Evolutionary conservation across 2,329 filamentous ascomycete genomes (phyloP), one percentile per base, ranked within the genome.

Genomic region (Westerdykella sp.): DNA sequence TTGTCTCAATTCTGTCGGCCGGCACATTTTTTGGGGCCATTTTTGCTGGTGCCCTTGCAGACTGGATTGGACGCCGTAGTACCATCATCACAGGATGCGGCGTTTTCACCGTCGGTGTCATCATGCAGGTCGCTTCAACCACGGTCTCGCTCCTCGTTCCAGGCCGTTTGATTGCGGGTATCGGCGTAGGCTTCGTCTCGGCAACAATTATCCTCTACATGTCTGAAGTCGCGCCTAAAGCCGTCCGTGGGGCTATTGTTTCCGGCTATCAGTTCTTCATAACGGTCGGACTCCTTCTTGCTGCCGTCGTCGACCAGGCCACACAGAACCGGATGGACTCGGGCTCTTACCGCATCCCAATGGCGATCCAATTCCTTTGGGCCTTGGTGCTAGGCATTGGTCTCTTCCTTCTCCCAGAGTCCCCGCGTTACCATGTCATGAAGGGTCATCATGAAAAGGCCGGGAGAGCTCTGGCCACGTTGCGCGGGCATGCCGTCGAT

Each of bases 381-480:
- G 87, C 85, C 39, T 21, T 89, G 34, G 83, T 94, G 51, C 81
- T 95, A 15, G 85, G 70, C 30, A 62, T 59, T 38, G 88, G 88
- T 59, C 78, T 94, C 22, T 67, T 89, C 53, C 68, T 87, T 59
- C 81, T 95, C 6, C 88, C 88, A 45, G 88, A 94, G 66, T 91
- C 87, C 0, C 88, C 88, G 39, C 84, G 88, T 61, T 94, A 83
- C 76, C 91, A 79, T 60, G 85, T 95, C 70, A 88, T 87, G 75
- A 83, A 81, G 66, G 84, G 84, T 43, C 72, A 80, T 48, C 73
- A 87, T 41, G 79, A 83, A 34, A 63, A 74, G 44, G 88, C 87
- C 28, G 76, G 81, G 46, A 48, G 68, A 1, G 71, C 80, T 11
- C 77, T 95, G 6, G 69, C 78, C 44, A 77, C 75, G 45, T 78